Conservation (phyloP, 768 basidiomycete species). For the Psilocybe azurescens region DNA sequence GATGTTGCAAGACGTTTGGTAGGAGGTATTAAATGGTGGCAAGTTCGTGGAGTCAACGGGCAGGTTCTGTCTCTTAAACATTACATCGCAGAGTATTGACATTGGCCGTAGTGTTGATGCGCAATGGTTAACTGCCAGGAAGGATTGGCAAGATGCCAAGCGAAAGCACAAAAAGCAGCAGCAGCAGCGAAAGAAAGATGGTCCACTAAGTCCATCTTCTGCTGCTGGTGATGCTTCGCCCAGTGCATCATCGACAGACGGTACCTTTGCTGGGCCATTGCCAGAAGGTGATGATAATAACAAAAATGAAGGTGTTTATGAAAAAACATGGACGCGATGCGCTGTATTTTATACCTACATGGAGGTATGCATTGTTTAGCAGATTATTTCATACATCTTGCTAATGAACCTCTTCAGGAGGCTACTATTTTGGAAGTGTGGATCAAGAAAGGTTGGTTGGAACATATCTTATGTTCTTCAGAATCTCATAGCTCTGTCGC, state of each 20-base stretch:
- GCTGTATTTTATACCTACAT: conserved; percentile 83
- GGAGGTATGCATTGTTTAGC: conserved; percentile 54
- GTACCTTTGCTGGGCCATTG: neutral
- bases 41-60: conserved; percentile 87
- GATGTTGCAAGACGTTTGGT: conserved; percentile 70
- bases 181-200: conserved; percentile 27
- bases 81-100: conserved; percentile 1
- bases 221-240: neutral
- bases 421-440: conserved; percentile 85
- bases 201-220: neutral
- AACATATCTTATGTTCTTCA: too few species aligned
- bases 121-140: conserved; percentile 88
- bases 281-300: conserved; percentile 6
- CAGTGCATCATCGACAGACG: neutral
- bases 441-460: conserved; percentile 68
- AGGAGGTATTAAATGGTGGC: conserved; percentile 98
- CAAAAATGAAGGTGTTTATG: conserved; percentile 45
- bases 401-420: conserved; percentile 48
- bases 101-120: conserved; percentile 62
- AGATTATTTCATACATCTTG: conserved; percentile 1
- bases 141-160: conserved; percentile 79
- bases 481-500: conserved; percentile 2
- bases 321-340: conserved; percentile 81
- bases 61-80: conserved; percentile 30
- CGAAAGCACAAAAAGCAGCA: conserved; percentile 55